Evolutionary conservation across 2,329 filamentous ascomycete species (phyloP), one percentile per base, ranked within the genome.

Genomic region (Leptographium wingfieldii): DNA sequence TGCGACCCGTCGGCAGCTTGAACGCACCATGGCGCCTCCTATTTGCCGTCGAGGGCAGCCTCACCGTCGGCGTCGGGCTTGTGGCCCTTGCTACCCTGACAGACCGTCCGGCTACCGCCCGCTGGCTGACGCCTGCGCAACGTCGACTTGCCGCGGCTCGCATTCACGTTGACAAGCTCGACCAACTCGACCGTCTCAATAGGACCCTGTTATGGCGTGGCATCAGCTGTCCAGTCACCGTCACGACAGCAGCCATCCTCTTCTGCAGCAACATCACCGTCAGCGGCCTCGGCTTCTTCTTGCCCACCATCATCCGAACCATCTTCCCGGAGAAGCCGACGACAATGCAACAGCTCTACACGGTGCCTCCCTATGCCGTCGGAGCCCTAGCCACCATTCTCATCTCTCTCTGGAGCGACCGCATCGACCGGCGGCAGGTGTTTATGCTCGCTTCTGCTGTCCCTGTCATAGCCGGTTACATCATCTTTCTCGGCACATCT

Each of bases 71-170:
- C 0, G 87, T 86, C 64, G 85, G 84, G 0, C 59, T 84, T 0
- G 77, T 79, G 67, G 89, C 85, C 70, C 87, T 87, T 65, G 74
- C 76, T 9, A 56, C 38, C 25, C 73, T 88, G 58, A 86, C 87
- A 0, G 82, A 83, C 63, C 86, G 82, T 1, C 84, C 86, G 0
- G 80, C 82, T 0, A 78, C 78, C 0, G 86, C 86, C 0, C 87
- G 85, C 84, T 89, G 89, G 66, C 71, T 90, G 51, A 82, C 77
- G 0, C 69, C 72, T 0, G 80, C 83, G 19, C 86, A 90, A 69
- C 22, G 25, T 16, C 75, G 76, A 4, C 80, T 87, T 14, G 86
- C 92, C 0, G 72, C 88, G 22, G 78, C 82, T 9, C 80, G 88
- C 2, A 74, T 92, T 27, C 80, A 81, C 59, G 73, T 75, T 81